Base-by-base conservation (phyloP, 345 rosid genomes). In the Excoecaria agallocha region DNA sequence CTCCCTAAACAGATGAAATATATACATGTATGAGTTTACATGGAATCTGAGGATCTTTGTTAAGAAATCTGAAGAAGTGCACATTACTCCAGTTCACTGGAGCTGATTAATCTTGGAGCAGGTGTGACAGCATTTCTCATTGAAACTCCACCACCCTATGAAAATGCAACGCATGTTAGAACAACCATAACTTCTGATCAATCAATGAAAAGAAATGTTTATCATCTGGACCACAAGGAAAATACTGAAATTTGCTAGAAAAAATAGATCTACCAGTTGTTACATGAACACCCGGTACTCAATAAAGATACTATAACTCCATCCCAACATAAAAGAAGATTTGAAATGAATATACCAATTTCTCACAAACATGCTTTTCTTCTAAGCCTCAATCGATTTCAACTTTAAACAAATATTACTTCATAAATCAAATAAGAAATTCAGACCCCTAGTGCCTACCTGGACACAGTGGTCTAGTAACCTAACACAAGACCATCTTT, bases 31-130 rank as follows among this genome's bases (percentile, higher is more conserved):
- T 43, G 17, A 73, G 25, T 69, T 19, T 12, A 12, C 49, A 17
- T 66, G 37, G 59, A 22, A 41, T 25, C 48, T 62, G 62, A 70
- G 38, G 59, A 43, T 11, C n/a, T 19, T 58, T 41, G 73, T 61
- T 24, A 68, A 15, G 46, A 38, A 22, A 71, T 56, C 39, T 16
- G 52, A 82, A 73, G 75, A 66, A 46, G 69, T 65, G 68, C 16
- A 74, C 20, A 79, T 82, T 90, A 95, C 99, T 87, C 99, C 4
- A 95, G 98, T 86, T 95, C 98, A 80, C 85, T 89, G 65, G 96
- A 83, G 76, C 85, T 89, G 79, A 95, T 90, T 86, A 95, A 82
- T 91, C 89, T 93, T 43, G 97, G 96, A 52, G 96, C 92, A 61
- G 91, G 89, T 51, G 71, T 73, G n/a, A 81, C 86, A 80, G 82